Base-by-base conservation (phyloP, 176 grass and related monocot species). In the Urochloa ruziziensis region DNA sequence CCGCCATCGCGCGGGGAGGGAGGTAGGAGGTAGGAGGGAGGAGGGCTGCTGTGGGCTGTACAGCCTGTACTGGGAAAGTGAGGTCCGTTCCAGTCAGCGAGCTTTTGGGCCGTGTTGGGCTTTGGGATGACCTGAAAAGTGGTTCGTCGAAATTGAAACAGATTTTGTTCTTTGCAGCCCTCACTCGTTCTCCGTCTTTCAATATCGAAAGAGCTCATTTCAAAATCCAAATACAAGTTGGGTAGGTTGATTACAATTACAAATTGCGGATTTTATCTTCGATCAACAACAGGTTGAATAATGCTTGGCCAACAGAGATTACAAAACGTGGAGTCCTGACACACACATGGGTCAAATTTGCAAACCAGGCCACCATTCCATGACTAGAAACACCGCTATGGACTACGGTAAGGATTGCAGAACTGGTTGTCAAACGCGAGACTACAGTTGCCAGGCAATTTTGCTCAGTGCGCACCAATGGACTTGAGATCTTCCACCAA, bases 1-100 rank as follows among this genome's bases (percentile, higher is more conserved):
- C 82, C 68, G 84, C 85, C 86, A 79, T 87, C 62, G 72, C 64
- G 61, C 27, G 48, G 28, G 76, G 65, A 51, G 70, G n/a, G 58
- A n/a, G 24, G 30, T 2, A 46, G 7, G 39, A 8, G 39, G 4
- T n/a, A n/a, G n/a, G 58, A n/a, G 24, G 30, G 4, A 46, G 7
- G 39, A 8, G 39, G 4, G 59, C 1, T 0, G 48, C 2, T 51
- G 19, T 53, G 52, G 21, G 52, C 19, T 2, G 24, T 4, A n/a
- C 37, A 77, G 36, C 24, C 15, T 1, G 16, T 18, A 24, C n/a
- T 40, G 53, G 53, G 21, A 43, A 77, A 42, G 25, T 18, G 43
- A 46, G 40, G 24, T 47, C n/a, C 24, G 24, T 14, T 29, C 69
- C 44, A 15, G 68, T 16, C 42, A 16, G 68, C 68, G 68, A 71